Evolutionary conservation across 352 stramenopile species (phyloP).

Genomic region (Pseudoperonospora humuli): DNA sequence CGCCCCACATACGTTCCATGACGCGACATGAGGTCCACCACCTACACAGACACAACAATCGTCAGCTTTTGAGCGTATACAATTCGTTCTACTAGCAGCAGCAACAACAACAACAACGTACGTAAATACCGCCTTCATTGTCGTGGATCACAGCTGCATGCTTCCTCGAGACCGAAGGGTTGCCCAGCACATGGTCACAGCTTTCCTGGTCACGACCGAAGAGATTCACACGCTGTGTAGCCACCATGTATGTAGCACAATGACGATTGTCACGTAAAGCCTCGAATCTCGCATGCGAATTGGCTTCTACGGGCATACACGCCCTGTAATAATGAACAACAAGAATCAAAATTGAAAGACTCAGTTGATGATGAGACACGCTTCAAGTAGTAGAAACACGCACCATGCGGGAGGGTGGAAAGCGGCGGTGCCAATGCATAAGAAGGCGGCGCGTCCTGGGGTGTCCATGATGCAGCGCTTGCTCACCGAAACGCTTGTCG

Average conservation of each 20-base stretch:
- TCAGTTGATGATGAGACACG: background rate
- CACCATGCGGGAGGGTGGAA: constrained; percentile 77
- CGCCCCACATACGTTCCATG: constrained; percentile 78
- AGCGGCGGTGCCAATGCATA: constrained; percentile 65
- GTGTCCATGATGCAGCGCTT: constrained; percentile 24
- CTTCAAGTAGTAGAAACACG: background rate
- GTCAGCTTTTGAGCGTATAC: constrained; percentile 1
- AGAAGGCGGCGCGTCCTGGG: constrained; percentile 64
- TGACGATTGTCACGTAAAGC: constrained; percentile 68
- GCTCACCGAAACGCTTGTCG: constrained; percentile 13
- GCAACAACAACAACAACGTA: constrained; percentile 19
- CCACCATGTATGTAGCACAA: constrained; percentile 81
- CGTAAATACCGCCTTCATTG: constrained; percentile 71
- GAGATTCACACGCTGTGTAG: constrained; percentile 73
- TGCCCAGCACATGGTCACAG: constrained; percentile 82
- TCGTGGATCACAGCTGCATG: constrained; percentile 84
- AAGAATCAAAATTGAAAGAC: background rate
- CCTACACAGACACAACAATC: constrained; percentile 26
- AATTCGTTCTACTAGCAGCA: background rate
- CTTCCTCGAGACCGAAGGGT: constrained; percentile 82
- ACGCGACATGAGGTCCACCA: constrained; percentile 85
- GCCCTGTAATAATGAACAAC: constrained; percentile 31
- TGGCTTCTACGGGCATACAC: constrained; percentile 49
- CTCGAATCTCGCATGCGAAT: constrained; percentile 63
- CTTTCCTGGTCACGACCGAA: constrained; percentile 81